These are phyloP conservation scores for Lunasporangiospora selenospora DNA, from an alignment of 192 early-diverging fungal genomes.

Conservation along the genomic window DNA sequence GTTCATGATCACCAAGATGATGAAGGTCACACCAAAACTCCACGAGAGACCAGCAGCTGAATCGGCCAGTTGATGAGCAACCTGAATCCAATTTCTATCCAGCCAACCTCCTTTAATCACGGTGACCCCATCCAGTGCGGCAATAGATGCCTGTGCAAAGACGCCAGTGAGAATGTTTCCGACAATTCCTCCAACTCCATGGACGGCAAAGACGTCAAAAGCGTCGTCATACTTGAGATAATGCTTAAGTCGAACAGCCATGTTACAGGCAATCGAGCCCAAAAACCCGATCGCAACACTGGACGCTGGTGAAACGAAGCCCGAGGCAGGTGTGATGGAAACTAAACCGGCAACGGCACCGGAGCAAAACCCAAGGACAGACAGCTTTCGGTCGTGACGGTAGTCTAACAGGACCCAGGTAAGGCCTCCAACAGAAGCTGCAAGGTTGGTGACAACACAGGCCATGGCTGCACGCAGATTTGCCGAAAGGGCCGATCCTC, in stretches of 20 bases:
- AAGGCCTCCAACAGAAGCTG: slow-evolving; percentile 81
- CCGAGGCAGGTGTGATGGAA: slow-evolving; percentile 91
- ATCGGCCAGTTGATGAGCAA: slow-evolving; percentile 83
- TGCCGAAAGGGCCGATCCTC: slow-evolving; percentile 80
- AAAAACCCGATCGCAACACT: slow-evolving; percentile 82
- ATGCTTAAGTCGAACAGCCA: slow-evolving; percentile 83
- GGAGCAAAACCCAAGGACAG: slow-evolving; percentile 92
- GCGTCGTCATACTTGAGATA: slow-evolving; percentile 90
- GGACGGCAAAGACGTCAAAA: slow-evolving; percentile 90
- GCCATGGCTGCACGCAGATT: slow-evolving; percentile 91
- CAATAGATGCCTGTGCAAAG: slow-evolving; percentile 84
- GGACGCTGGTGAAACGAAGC: slow-evolving; percentile 86
- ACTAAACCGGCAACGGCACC: slow-evolving; percentile 94
- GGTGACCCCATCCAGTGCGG: slow-evolving; percentile 68
- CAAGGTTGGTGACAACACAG: slow-evolving; percentile 83
- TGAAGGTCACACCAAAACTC: slow-evolving; percentile 76
- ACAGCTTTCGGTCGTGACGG: slow-evolving; percentile 80
- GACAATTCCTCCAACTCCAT: slow-evolving; percentile 84
- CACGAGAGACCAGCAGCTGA: slow-evolving; percentile 72
- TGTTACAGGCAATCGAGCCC: slow-evolving; percentile 79
- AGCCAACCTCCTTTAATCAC: slow-evolving; percentile 72
- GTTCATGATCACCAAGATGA: slow-evolving; percentile 80
- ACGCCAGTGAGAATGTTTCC: slow-evolving; percentile 92
- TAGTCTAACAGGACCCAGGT: slow-evolving; percentile 88
- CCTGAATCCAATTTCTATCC: slow-evolving; percentile 71